Base-by-base conservation (phyloP, 371 early-diverging fungal species). In the Mucor racemosus region DNA sequence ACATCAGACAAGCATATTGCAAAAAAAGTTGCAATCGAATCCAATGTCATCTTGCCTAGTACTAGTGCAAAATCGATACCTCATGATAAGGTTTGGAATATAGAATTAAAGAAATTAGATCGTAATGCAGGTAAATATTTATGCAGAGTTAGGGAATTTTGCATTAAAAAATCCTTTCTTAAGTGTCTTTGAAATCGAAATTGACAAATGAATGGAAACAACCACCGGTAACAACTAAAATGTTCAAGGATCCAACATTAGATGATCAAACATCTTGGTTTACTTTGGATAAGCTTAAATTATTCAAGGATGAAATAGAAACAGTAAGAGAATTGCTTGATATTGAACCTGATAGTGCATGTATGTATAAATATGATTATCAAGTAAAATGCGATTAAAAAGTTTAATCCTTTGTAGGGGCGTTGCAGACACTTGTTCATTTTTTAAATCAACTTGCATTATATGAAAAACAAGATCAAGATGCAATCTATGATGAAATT, bases 291-390 rank as follows among this genome's bases (percentile, higher is more conserved):
- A 77, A 79, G 33, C 62, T 69, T 1, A 70, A 70, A 6, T 62
- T 88, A 15, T 70, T 92, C 59, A 67, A 77, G 26, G 75, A 80
- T 33, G 94, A 96, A 69, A 82, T 92, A 39, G 67, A 78, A 13
- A 77, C 80, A 13, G 82, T 96, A 15, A 78, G 88, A 35, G 97
- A 96, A 68, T 78, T 97, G 48, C 58, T 90, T 8, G 96, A 95
- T 21, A 48, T 95, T 34, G 98, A 97, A 65, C 95, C 96, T 0
- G 91, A 94, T 39, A 88, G 92, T 71, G 93, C 93, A 84, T 94
- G 97, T 89, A 85, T 76, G 83, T 67, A 26, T 26, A 63, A n/a
- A 64, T 38, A 17, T 21, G 1, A 21, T 21, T 0, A 5, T 46
- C 21, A 7, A 11, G 21, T 19, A 46, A 17, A 19, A 4, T 13